phyloP scores from a whole-genome alignment of 2,329 filamentous ascomycete species.

The Sarocladiaceae sp. region DNA sequence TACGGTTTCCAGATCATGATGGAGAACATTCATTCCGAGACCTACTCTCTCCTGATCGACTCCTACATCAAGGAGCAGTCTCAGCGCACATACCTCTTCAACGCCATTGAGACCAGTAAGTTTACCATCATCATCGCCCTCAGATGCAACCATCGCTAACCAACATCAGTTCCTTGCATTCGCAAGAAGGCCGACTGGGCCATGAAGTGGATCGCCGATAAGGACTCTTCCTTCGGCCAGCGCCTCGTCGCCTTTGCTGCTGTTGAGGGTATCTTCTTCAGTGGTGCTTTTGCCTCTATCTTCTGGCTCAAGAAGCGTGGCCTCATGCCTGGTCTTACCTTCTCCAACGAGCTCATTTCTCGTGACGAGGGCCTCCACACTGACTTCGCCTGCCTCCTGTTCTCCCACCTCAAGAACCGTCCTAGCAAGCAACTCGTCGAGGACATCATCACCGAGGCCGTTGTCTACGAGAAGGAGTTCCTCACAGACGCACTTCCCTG shows the following conservation, averaged over 20 bases:
- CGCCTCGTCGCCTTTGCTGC: conserved; percentile 95
- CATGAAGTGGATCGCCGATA: conserved; percentile 88
- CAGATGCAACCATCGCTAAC: conserved; percentile 17
- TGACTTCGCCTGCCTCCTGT: conserved; percentile 95
- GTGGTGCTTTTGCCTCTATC: conserved; percentile 95
- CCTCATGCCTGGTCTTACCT: conserved; percentile 96
- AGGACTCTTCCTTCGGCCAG: conserved; percentile 90
- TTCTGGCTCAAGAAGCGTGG: conserved; percentile 99
- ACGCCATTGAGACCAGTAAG: conserved; percentile 93
- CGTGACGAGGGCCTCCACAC: conserved; percentile 99
- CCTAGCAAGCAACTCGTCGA: conserved; percentile 77
- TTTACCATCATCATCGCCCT: background rate
- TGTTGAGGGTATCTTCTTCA: conserved; percentile 99
- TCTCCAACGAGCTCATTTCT: conserved; percentile 99
- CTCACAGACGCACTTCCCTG: conserved; percentile 91
- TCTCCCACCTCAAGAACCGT: conserved; percentile 94
- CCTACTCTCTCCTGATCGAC: conserved; percentile 97
- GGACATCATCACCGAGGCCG: conserved; percentile 90
- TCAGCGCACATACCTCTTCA: conserved; percentile 92
- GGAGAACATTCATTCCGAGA: conserved; percentile 99
- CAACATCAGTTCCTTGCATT: conserved; percentile 76
- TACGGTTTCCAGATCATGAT: conserved; percentile 99
- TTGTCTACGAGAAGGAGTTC: conserved; percentile 95
- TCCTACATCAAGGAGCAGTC: conserved; percentile 98
- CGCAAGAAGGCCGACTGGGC: conserved; percentile 99